phyloP scores from a whole-genome alignment of 768 basidiomycete genomes.

The Suillus fuscotomentosus region DNA sequence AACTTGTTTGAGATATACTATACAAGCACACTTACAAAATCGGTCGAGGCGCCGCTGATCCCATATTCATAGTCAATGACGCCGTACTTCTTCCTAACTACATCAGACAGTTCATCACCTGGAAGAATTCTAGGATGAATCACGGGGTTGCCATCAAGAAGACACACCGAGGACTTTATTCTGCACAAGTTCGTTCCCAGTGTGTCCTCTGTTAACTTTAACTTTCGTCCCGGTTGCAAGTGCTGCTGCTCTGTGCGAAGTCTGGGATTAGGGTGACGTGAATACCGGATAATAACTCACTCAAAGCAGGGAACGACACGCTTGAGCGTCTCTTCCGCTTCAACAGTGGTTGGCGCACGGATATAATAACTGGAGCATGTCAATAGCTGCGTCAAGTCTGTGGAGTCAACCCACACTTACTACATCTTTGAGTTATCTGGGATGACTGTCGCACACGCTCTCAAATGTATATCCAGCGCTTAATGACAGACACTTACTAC shows the following conservation, averaged over 20 bases:
- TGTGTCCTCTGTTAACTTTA: constrained; percentile 35
- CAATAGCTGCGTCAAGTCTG: background rate
- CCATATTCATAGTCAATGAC: constrained; percentile 65
- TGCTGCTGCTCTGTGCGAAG: constrained; percentile 53
- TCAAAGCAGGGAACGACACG: constrained; percentile 73
- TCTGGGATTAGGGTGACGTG: background rate
- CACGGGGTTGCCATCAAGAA: no score
- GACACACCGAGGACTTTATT: constrained; percentile 58
- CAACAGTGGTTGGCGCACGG: constrained; percentile 65
- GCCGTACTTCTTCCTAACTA: constrained; percentile 61
- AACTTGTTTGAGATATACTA: background rate
- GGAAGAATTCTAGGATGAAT: background rate
- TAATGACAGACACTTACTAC: constrained; percentile 42
- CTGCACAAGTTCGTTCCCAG: constrained; percentile 60
- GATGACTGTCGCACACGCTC: constrained; percentile 51
- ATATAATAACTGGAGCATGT: constrained; percentile 56
- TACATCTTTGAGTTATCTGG: constrained; percentile 77
- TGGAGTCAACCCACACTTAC: constrained; percentile 35
- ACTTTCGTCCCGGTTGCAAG: constrained; percentile 63
- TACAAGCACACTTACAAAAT: constrained; percentile 57
- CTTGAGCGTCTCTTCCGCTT: constrained; percentile 53
- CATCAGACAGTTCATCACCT: constrained; percentile 66
- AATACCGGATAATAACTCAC: constrained; percentile 35
- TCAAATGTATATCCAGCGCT: background rate
- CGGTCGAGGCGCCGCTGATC: constrained; percentile 71